These are phyloP conservation scores for Fusarium sp. DNA, from an alignment of 2,329 filamentous ascomycete species.

Conservation along the genomic window DNA sequence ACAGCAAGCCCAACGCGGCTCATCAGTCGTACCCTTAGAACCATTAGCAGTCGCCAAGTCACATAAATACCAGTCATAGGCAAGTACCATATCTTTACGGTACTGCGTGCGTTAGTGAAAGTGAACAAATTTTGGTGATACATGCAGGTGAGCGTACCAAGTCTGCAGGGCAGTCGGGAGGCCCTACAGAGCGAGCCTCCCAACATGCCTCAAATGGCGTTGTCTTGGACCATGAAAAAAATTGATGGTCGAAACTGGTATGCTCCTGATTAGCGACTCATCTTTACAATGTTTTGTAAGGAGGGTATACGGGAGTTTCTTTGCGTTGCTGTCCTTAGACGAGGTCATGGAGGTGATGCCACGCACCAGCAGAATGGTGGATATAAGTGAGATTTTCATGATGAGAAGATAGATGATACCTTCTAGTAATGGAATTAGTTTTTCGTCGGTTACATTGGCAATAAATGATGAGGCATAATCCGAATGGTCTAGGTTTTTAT, in stretches of 20 bases:
- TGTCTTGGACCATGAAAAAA: background rate
- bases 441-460: too few relatives aligned
- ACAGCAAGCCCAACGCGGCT: too few relatives aligned
- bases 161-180: background rate
- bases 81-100: background rate
- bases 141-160: background rate
- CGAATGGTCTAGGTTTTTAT: background rate
- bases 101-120: background rate
- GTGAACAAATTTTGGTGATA: background rate
- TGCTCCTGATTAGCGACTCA: fast-evolving
- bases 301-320: fast-evolving
- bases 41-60: too few relatives aligned
- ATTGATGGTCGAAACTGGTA: background rate
- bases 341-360: background rate
- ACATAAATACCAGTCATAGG: too few relatives aligned
- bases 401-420: background rate
- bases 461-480: background rate
- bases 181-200: background rate
- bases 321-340: fast-evolving
- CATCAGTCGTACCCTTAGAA: too few relatives aligned
- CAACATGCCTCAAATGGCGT: background rate
- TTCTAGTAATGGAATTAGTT: too few relatives aligned
- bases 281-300: fast-evolving
- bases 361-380: background rate
- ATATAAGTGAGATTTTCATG: background rate